phyloP scores from a whole-genome alignment of 768 basidiomycete species.

The Amanita thiersii region DNA sequence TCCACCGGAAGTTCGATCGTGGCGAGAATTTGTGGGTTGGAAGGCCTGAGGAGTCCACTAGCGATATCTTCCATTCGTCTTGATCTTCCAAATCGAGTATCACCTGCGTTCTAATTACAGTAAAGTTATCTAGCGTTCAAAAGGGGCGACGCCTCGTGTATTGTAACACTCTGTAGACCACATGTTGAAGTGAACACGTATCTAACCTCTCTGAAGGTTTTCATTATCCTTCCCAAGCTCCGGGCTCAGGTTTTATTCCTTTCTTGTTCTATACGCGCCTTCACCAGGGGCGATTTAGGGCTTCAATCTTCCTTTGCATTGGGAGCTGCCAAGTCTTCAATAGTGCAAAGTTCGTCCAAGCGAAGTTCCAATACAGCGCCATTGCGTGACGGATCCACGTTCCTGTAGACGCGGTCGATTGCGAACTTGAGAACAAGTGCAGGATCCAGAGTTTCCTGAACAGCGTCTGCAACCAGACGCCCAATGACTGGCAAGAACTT shows the following conservation, averaged over 20 bases:
- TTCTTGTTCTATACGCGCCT: background rate
- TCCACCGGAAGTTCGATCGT: constrained; percentile 86
- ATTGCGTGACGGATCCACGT: constrained; percentile 25
- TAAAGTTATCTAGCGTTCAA: background rate
- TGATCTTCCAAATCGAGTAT: background rate
- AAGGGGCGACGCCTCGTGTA: constrained; percentile 3
- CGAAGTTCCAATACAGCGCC: constrained; percentile 31
- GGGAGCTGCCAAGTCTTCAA: constrained; percentile 28
- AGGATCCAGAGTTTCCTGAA: constrained; percentile 55
- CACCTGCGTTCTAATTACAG: background rate
- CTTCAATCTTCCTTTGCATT: background rate
- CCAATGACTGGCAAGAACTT: constrained; percentile 89
- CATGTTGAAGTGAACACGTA: background rate
- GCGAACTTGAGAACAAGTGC: constrained; percentile 54
- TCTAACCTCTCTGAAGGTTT: background rate
- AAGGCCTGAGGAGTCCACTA: constrained; percentile 35
- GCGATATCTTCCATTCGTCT: background rate
- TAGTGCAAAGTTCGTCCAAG: constrained; percentile 39
- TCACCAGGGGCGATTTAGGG: background rate
- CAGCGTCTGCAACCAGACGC: constrained; percentile 59
- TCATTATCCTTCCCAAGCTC: no score
- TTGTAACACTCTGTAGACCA: constrained; percentile 4
- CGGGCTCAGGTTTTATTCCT: no score
- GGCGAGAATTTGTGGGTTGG: constrained; percentile 81
- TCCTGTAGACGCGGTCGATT: constrained; percentile 34